Conservation (phyloP, 108 stramenopile species). For the Cyclotella kingstonii region DNA sequence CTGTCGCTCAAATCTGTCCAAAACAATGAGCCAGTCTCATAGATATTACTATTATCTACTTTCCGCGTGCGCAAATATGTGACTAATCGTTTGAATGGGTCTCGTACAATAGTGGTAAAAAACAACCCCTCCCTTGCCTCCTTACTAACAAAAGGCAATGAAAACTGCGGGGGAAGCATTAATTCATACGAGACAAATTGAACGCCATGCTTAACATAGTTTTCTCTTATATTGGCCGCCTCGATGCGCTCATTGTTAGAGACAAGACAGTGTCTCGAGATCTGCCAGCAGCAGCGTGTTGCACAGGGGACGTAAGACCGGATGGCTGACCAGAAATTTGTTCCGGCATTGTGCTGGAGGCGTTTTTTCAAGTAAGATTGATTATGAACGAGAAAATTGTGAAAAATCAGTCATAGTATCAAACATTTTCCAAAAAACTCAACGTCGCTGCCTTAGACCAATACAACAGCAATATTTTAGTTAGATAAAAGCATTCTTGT, state of each 20-base stretch:
- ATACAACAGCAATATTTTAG: too few species aligned
- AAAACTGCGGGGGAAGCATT: constrained; percentile 39
- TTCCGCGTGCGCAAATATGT: constrained; percentile 7
- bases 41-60: background rate
- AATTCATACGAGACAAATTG: constrained; percentile 43
- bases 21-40: constrained; percentile 11
- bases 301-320: constrained; percentile 22
- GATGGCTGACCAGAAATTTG: constrained; percentile 19
- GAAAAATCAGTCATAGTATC: too few species aligned
- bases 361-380: too few species aligned
- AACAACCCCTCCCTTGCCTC: constrained; percentile 30
- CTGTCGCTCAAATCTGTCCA: constrained; percentile 27
- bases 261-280: constrained; percentile 33
- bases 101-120: constrained; percentile 42
- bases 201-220: constrained; percentile 30
- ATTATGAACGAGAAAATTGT: too few species aligned
- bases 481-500: too few species aligned
- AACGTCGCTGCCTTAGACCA: too few species aligned
- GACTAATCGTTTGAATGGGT: constrained; percentile 28
- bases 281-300: constrained; percentile 36
- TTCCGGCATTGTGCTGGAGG: constrained; percentile 47
- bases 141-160: constrained; percentile 34
- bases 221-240: constrained; percentile 34
- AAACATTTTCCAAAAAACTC: too few species aligned
- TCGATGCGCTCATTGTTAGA: constrained; percentile 38